Base-by-base conservation (phyloP, 164 flowering plant species). In the Buxus sempervirens region DNA sequence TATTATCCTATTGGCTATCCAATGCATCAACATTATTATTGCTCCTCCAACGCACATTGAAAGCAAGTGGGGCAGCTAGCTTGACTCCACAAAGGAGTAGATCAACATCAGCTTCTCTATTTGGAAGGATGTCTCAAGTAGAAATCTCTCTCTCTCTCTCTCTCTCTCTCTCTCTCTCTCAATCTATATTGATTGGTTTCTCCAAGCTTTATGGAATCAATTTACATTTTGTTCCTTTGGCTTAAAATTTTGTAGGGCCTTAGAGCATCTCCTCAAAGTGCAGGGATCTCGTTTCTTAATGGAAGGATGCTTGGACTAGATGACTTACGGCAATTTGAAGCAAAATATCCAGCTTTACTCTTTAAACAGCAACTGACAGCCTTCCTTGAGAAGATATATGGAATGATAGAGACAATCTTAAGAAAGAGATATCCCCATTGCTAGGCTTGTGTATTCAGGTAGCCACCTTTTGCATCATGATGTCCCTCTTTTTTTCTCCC, bases 331-430 rank as follows among this genome's bases (percentile, higher is more conserved):
- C 98, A 91, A 80, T 95, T 96, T 60, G 99, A 93, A 70, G 99
- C 99, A 69, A 96, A 93, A 62, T 93, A 96, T 84, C 99, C 99
- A 54, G 99, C 99, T 56, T 78, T 96, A 66, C 78, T 96, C 49
- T 96, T 96, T 75, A 96, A 96, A 80, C 99, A 96, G 79, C 99
- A 96, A 75, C 96, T 96, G 27, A 96, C 98, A 58, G 98, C 99
- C 64, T 96, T 90, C 81, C 87, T 96, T 66, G 99, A 93, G 85
- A 96, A 96, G 77, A 90, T 93, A 71, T 96, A 96, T 82, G 98
- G 99, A 74, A 88, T 93, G 97, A 85, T 96, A 68, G 99, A 77
- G 99, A 96, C 79, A 93, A 88, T 71, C 76, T 96, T 51, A 96
- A 96, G 84, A 96, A 96, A 77, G 99, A 93, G 81, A 96, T 96